Percentiles rank a stretch among this genome's conserved stretches.
Conservation (phyloP, 768 basidiomycete genomes). For the Kwoniella europaea region DNA sequence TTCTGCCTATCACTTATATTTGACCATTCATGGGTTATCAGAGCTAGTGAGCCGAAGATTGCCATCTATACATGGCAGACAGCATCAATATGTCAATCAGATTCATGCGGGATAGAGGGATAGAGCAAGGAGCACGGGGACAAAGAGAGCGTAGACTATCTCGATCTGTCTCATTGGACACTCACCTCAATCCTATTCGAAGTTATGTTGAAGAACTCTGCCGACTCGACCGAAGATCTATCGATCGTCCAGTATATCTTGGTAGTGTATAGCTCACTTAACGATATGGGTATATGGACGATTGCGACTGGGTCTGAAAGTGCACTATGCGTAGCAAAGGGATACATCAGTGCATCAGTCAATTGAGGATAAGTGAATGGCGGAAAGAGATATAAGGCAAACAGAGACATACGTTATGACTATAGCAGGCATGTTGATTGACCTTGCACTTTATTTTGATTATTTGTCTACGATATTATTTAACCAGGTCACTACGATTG, state of each 20-base stretch:
- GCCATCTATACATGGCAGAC: conserved; percentile 32
- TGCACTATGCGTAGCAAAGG: conserved; percentile 22
- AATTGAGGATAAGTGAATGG: background rate
- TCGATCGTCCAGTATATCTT: conserved; percentile 51
- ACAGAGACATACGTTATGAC: conserved; percentile 11
- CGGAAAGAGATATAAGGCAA: background rate
- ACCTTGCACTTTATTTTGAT: background rate
- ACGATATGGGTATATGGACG: conserved; percentile 45
- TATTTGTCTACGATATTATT: background rate
- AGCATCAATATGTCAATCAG: background rate
- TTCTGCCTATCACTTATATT: conserved; percentile 4
- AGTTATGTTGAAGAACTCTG: conserved; percentile 52
- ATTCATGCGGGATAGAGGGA: background rate
- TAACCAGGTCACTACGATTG: too few relatives aligned
- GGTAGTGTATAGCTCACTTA: conserved; percentile 25
- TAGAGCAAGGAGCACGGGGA: too few relatives aligned
- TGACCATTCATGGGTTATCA: conserved; percentile 41
- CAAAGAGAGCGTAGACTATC: too few relatives aligned
- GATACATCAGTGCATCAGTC: background rate
- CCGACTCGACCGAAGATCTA: conserved; percentile 26
- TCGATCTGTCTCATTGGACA: background rate
- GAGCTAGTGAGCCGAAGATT: conserved; percentile 41
- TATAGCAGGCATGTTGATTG: conserved; percentile 14
- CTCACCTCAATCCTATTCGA: conserved; percentile 48
- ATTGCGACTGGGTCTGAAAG: conserved; percentile 42